Evolutionary conservation across 2,329 filamentous ascomycete species (phyloP), one percentile per base, ranked within the genome.

Genomic region (Beauveria scarabaeidicola): DNA sequence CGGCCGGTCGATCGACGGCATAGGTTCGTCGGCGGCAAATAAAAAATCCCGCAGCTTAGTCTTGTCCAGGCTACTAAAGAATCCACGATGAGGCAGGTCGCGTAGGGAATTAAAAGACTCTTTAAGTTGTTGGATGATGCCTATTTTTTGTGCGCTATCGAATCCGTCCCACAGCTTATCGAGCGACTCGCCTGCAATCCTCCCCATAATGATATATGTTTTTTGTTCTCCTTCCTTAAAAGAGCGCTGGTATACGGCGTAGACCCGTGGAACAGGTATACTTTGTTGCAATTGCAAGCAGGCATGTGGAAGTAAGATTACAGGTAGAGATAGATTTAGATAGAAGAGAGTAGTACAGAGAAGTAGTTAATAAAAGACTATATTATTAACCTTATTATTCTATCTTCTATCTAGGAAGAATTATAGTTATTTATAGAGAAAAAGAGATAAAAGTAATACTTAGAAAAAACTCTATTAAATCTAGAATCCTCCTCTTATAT

Each of bases 161-260:
- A 61, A 38, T 11, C 27, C 43, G 25, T 50, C 50, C 63, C 63
- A 63, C 19, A 61, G 21, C 19, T n/a, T 21, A 3, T 63, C 61
- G 8, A 64, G 63, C 19, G 57, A 51, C 6, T 59, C 46, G 17
- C 57, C 63, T 13, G 25, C 25, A 7, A 64, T 50, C 15, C 52
- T 41, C 21, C 63, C 61, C 61, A 63, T 63, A 27, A 64, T 47
- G 40, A 64, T 64, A 29, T 64, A 63, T 46, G 62, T 64, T 19
- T 54, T 60, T 1, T 40, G 15, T 15, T 21, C 3, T 41, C 15
- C 41, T 27, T 50, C 23, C 23, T 23, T 8, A 10, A 48, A 17
- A 6, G 38, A 23, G 6, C 50, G 56, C 44, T 52, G 52, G 38
- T 64, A 64, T 6, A 63, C 48, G 40, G 59, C 59, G 15, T 54